A percentile compares a stretch with the other conserved stretches of the same genome.
Conservation (phyloP, 352 stramenopile species). For the Phytophthora idaei region DNA sequence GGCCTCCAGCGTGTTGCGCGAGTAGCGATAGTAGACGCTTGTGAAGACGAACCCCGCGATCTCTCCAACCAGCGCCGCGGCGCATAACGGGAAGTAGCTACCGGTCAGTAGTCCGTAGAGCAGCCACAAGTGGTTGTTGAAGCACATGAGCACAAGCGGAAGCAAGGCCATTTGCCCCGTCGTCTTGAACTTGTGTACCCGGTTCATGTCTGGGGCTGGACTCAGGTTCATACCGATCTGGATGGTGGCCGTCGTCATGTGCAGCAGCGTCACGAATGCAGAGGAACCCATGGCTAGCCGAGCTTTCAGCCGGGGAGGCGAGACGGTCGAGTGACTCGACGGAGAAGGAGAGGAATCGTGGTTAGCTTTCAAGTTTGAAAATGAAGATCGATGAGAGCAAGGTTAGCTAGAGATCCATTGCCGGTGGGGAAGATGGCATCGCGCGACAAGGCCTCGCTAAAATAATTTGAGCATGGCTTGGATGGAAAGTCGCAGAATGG, state of each 20-base stretch:
- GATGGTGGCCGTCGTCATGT: slow-evolving; percentile 36
- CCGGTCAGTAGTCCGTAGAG: slow-evolving; percentile 39
- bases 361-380: slow-evolving; percentile 34
- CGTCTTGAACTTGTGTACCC: slow-evolving; percentile 33
- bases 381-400: slow-evolving; percentile 13
- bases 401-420: not conserved
- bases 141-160: slow-evolving; percentile 47
- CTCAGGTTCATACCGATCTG: slow-evolving; percentile 48
- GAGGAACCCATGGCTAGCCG: slow-evolving; percentile 26
- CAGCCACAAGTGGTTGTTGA: slow-evolving; percentile 52
- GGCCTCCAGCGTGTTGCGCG: slow-evolving; percentile 20
- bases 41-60: slow-evolving; percentile 31
- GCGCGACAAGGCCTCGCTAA: not conserved
- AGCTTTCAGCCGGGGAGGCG: slow-evolving; percentile 36
- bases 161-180: slow-evolving; percentile 44
- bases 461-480: slow-evolving; percentile 19
- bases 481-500: slow-evolving; percentile 25
- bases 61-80: slow-evolving; percentile 23
- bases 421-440: not conserved
- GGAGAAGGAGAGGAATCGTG: slow-evolving; percentile 25
- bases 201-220: slow-evolving; percentile 33
- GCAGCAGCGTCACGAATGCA: slow-evolving; percentile 31
- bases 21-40: slow-evolving; percentile 32
- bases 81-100: slow-evolving; percentile 38
- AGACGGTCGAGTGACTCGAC: slow-evolving; percentile 29